A percentile compares a stretch with the other conserved stretches of the same genome.
phyloP scores from a whole-genome alignment of 345 rosid genomes.

The Linum usitatissimum region DNA sequence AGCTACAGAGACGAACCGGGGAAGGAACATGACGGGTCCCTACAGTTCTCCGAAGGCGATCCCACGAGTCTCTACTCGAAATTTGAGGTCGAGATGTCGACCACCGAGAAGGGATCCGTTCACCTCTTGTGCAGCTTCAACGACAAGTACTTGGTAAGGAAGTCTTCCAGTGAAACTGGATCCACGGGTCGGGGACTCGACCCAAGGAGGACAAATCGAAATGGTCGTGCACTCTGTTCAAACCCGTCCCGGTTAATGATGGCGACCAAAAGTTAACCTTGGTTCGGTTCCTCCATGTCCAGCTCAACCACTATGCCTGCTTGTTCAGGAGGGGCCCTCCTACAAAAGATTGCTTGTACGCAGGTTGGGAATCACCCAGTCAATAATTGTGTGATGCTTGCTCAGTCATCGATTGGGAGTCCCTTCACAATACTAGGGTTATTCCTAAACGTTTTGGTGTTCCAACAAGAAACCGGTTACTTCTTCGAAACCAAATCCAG shows the following conservation, averaged over 20 bases:
- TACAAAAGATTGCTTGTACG: background rate
- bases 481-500: too few relatives aligned
- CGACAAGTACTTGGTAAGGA: background rate
- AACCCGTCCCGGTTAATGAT: background rate
- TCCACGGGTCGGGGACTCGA: background rate
- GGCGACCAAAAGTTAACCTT: too few relatives aligned
- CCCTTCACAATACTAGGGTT: background rate
- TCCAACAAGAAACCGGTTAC: too few relatives aligned
- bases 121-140: background rate
- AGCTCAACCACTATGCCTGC: background rate
- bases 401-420: background rate
- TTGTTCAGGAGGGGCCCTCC: background rate
- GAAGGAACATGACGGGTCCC: background rate
- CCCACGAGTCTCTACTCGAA: background rate
- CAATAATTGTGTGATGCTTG: background rate
- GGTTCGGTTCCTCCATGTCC: background rate
- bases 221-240: background rate
- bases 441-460: too few relatives aligned
- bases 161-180: background rate
- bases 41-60: background rate
- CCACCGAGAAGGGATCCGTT: background rate
- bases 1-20: background rate
- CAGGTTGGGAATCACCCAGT: background rate
- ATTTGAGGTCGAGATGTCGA: background rate
- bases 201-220: background rate